phyloP scores from a whole-genome alignment of 192 early-diverging fungal genomes.

The Coemansia sp. region DNA sequence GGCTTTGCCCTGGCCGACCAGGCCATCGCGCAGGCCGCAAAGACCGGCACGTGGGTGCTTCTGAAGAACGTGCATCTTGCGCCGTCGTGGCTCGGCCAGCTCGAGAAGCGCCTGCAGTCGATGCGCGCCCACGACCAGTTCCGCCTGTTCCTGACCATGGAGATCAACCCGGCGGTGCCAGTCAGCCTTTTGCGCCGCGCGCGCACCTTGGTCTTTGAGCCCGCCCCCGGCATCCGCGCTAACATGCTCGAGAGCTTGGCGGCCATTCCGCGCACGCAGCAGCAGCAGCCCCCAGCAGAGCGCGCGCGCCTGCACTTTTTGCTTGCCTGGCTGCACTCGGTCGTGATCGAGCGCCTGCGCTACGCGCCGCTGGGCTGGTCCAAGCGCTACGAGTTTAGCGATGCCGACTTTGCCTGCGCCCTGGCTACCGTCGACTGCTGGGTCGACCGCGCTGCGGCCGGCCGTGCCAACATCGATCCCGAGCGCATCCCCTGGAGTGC shows the following conservation, averaged over 20 bases:
- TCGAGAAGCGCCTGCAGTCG: constrained; percentile 92
- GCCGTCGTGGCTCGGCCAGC: constrained; percentile 84
- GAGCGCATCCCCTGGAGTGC: constrained; percentile 97
- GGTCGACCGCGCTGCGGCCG: constrained; percentile 77
- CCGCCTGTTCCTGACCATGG: constrained; percentile 96
- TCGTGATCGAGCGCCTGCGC: constrained; percentile 92
- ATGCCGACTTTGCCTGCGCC: constrained; percentile 93
- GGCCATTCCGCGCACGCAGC: constrained; percentile 1
- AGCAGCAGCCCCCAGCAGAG: constrained; percentile 75
- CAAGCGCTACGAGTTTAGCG: constrained; percentile 96
- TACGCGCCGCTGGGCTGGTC: constrained; percentile 99
- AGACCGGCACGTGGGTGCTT: constrained; percentile 91
- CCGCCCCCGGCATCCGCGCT: constrained; percentile 92
- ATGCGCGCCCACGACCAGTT: constrained; percentile 81
- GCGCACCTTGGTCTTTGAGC: constrained; percentile 93
- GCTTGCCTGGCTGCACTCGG: constrained; percentile 94
- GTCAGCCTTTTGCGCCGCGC: constrained; percentile 86
- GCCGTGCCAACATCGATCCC: constrained; percentile 86
- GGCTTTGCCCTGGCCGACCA: constrained; percentile 84
- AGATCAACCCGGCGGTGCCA: constrained; percentile 95
- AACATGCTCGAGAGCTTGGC: constrained; percentile 79
- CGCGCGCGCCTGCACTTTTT: constrained; percentile 87
- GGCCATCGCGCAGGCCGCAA: constrained; percentile 79
- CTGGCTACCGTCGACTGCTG: constrained; percentile 86
- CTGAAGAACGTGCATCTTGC: constrained; percentile 99